Conservation (phyloP, 2,329 filamentous ascomycete genomes). For the Aureobasidium leucospermi region DNA sequence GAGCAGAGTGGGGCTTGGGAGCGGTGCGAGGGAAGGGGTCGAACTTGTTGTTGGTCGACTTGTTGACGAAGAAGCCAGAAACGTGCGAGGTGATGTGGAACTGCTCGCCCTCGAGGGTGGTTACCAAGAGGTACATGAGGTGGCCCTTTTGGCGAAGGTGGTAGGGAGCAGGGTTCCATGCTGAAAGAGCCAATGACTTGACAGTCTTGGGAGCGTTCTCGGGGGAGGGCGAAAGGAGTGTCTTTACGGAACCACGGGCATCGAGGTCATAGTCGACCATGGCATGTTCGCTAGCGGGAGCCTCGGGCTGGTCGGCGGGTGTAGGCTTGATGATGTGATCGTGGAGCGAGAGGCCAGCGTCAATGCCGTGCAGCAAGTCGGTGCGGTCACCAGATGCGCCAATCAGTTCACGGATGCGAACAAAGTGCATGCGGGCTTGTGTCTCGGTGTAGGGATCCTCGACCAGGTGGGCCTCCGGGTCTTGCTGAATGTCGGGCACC, state of each 20-base stretch:
- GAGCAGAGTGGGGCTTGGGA: slow-evolving; percentile 70
- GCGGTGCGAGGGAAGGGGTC: slow-evolving; percentile 75
- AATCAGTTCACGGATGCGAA: slow-evolving; percentile 85
- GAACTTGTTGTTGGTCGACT: slow-evolving; percentile 89
- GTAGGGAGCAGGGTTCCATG: slow-evolving; percentile 95
- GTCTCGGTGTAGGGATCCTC: slow-evolving; percentile 98
- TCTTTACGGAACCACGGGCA: slow-evolving; percentile 58
- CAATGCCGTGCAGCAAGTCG: slow-evolving; percentile 77
- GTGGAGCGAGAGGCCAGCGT: slow-evolving; percentile 78
- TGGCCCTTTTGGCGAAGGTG: slow-evolving; percentile 87
- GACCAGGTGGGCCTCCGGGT: slow-evolving; percentile 73
- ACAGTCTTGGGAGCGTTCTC: slow-evolving; percentile 77
- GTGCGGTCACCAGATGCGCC: slow-evolving; percentile 84
- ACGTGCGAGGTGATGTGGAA: slow-evolving; percentile 89
- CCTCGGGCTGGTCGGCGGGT: slow-evolving; percentile 18
- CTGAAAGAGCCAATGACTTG: slow-evolving; percentile 78
- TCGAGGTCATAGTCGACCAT: slow-evolving; percentile 72
- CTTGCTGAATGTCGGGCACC: slow-evolving; percentile 67
- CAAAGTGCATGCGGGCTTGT: slow-evolving; percentile 89
- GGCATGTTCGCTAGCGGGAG: slow-evolving; percentile 27
- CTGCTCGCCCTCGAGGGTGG: slow-evolving; percentile 90
- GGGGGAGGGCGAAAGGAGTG: slow-evolving; percentile 60
- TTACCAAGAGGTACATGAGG: slow-evolving; percentile 79
- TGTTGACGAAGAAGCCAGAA: slow-evolving; percentile 95
- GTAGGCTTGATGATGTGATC: slow-evolving; percentile 53